phyloP scores from a whole-genome alignment of 352 stramenopile species.

The Phytophthora meadii region DNA sequence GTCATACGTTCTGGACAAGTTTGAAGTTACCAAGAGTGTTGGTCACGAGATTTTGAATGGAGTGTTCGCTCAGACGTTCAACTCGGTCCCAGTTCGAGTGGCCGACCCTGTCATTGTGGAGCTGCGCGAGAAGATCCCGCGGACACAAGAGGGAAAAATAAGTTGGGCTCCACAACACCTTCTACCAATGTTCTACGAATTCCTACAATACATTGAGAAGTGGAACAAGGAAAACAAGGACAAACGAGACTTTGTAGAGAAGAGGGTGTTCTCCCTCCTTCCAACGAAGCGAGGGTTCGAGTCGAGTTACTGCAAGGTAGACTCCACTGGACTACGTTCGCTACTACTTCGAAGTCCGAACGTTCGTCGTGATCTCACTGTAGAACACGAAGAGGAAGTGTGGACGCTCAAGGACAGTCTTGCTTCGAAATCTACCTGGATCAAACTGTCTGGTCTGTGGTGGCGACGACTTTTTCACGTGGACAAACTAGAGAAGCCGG shows the following conservation, averaged over 20 bases:
- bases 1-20: constrained; percentile 8
- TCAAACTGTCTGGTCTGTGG: neutral
- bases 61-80: too few species aligned
- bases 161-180: constrained; percentile 10
- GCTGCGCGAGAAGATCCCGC: constrained; percentile 2
- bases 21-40: neutral
- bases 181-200: too few species aligned
- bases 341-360: constrained; percentile 5
- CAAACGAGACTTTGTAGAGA: neutral
- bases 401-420: too few species aligned
- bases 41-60: too few species aligned
- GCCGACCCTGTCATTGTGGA: constrained; percentile 3
- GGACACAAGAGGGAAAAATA: constrained; percentile 6
- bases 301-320: constrained; percentile 3
- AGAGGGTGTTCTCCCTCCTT: constrained; percentile 9
- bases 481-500: constrained; percentile 6
- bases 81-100: neutral
- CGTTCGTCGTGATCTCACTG: constrained; percentile 4
- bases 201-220: too few species aligned
- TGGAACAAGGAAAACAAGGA: too few species aligned
- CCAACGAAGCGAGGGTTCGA: constrained; percentile 11
- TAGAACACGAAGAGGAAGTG: neutral
- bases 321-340: constrained; percentile 1
- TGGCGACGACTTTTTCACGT: constrained; percentile 12
- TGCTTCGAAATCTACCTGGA: neutral